Evolutionary conservation across 2,329 filamentous ascomycete species (phyloP).

Genomic region (Fusarium sp.): DNA sequence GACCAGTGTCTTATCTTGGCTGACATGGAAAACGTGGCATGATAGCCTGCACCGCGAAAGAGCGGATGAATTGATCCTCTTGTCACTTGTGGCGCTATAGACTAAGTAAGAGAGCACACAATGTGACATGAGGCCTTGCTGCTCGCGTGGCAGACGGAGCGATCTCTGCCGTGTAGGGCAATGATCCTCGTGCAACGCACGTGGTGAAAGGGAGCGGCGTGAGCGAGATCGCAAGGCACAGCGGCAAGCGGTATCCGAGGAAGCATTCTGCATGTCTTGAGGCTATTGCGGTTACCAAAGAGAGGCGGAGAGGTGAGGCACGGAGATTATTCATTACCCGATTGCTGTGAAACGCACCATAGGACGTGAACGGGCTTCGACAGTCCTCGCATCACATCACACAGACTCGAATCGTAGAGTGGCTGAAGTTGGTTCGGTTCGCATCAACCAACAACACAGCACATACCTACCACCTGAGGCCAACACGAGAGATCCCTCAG

Average conservation of each 20-base stretch:
- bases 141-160: conserved; percentile 31
- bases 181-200: conserved; percentile 27
- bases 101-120: not conserved
- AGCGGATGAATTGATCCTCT: conserved; percentile 10
- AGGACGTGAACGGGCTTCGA: not conserved
- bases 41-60: not conserved
- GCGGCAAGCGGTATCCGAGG: conserved; percentile 16
- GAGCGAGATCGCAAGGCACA: conserved; percentile 1
- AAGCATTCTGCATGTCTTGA: not conserved
- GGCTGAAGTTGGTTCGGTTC: conserved; percentile 12
- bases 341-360: not conserved
- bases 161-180: conserved; percentile 15
- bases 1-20: conserved; percentile 6
- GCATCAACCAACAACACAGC: not conserved
- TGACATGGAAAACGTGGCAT: conserved; percentile 27
- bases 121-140: conserved; percentile 21
- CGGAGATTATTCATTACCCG: not conserved
- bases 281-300: no score
- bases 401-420: conserved; percentile 5
- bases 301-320: not conserved
- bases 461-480: no score
- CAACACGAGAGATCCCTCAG: not conserved
- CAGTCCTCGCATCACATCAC: not conserved
- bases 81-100: conserved; percentile 1
- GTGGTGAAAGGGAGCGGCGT: conserved; percentile 16